Percentiles rank a stretch among this genome's conserved stretches.
phyloP scores from a whole-genome alignment of 257 asterid genomes.

The Apocynum venetum region DNA sequence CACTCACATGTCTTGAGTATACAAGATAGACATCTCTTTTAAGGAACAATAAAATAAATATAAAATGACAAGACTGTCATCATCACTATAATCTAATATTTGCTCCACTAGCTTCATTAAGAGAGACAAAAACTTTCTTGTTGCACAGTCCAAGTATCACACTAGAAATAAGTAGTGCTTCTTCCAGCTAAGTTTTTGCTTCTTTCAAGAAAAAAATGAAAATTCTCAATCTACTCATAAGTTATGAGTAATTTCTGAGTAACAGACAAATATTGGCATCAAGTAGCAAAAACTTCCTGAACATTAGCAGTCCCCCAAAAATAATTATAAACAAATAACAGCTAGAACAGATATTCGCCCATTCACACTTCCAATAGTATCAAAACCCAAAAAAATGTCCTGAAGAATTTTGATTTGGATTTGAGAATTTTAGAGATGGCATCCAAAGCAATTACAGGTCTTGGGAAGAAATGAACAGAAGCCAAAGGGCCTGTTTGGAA shows the following conservation, averaged over 20 bases:
- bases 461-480: slow-evolving; percentile 81
- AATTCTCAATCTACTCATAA: slow-evolving; percentile 14
- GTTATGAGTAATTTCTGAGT: slow-evolving; percentile 12
- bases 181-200: slow-evolving; percentile 27
- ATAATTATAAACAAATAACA: slow-evolving; percentile 30
- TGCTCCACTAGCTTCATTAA: slow-evolving; percentile 14
- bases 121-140: slow-evolving; percentile 24
- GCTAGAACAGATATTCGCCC: slow-evolving; percentile 37
- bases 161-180: slow-evolving; percentile 7
- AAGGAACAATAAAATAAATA: slow-evolving; percentile 18
- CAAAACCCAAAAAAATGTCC: slow-evolving; percentile 13
- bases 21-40: neutral
- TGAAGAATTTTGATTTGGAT: slow-evolving; percentile 3
- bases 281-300: slow-evolving; percentile 38
- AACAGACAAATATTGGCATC: slow-evolving; percentile 17
- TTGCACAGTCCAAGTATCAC: slow-evolving; percentile 17
- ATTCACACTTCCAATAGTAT: slow-evolving; percentile 33
- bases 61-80: slow-evolving; percentile 2
- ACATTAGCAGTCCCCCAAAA: slow-evolving; percentile 38
- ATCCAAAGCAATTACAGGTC: slow-evolving; percentile 76
- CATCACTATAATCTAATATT: slow-evolving; percentile 15
- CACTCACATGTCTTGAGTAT: slow-evolving; percentile 8
- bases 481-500: slow-evolving; percentile 90
- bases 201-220: slow-evolving; percentile 10
- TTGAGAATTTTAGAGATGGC: slow-evolving; percentile 40